These are phyloP conservation scores for Leccinum arenicola DNA, from an alignment of 768 basidiomycete genomes.

Conservation along the genomic window DNA sequence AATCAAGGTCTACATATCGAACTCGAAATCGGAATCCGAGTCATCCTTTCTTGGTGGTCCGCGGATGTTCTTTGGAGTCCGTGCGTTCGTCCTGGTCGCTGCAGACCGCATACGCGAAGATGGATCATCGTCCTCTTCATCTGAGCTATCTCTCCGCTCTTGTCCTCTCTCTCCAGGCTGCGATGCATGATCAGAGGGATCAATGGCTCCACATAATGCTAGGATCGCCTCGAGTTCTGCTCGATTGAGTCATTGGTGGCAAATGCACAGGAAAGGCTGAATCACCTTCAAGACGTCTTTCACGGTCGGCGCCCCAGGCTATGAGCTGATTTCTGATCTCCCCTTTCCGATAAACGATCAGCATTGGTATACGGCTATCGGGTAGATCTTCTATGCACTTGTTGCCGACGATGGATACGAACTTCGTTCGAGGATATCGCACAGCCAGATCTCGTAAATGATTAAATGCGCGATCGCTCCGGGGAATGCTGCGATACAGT, in stretches of 20 bases:
- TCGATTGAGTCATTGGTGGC: not conserved
- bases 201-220: conserved; percentile 61
- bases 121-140: conserved; percentile 47
- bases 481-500: conserved; percentile 57
- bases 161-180: conserved; percentile 22
- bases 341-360: conserved; percentile 92
- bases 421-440: conserved; percentile 90
- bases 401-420: conserved; percentile 91
- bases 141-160: conserved; percentile 40
- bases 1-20: conserved; percentile 48
- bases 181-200: conserved; percentile 49
- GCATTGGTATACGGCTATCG: conserved; percentile 85
- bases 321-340: conserved; percentile 84
- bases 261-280: not conserved
- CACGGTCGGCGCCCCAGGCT: conserved; percentile 78
- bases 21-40: conserved; percentile 80
- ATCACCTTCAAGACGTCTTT: conserved; percentile 75
- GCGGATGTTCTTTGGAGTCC: conserved; percentile 53
- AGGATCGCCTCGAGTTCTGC: conserved; percentile 72
- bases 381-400: conserved; percentile 97
- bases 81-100: conserved; percentile 52
- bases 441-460: conserved; percentile 72
- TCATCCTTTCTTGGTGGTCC: conserved; percentile 51
- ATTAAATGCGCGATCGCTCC: conserved; percentile 71
- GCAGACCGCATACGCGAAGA: conserved; percentile 58